Percentiles rank a stretch among this genome's conserved stretches.
Conservation (phyloP, 2,329 filamentous ascomycete genomes). For the Colletotrichum eremochloae region DNA sequence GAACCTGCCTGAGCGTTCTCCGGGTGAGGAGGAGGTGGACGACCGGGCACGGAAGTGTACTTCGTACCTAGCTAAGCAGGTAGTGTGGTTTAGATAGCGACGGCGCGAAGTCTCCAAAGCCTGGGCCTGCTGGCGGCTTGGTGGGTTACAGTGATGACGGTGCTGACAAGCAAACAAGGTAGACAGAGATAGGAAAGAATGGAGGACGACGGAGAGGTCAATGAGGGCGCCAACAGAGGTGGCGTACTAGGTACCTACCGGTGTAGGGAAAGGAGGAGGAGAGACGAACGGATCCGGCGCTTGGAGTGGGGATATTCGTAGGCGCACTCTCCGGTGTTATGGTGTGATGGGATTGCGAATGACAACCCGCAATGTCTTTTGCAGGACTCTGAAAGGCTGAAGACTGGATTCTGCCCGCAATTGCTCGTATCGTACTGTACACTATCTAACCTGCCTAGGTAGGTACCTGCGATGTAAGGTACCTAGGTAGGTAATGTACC, state of each 20-base stretch:
- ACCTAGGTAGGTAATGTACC: background rate
- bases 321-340: constrained; percentile 10
- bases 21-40: constrained; percentile 2
- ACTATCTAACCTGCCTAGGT: too few species aligned
- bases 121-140: constrained; percentile 18
- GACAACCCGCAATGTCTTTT: background rate
- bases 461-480: background rate
- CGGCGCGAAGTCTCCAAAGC: constrained; percentile 4
- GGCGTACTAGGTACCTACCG: background rate
- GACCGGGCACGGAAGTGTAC: background rate
- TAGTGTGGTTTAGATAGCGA: background rate
- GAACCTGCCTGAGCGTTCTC: constrained; percentile 41
- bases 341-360: background rate
- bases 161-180: background rate
- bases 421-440: background rate
- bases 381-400: constrained; percentile 11
- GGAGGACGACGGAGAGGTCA: constrained; percentile 2
- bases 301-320: constrained; percentile 31
- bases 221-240: background rate
- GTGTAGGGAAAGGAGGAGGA: background rate
- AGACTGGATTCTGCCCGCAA: background rate
- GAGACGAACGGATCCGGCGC: constrained; percentile 31
- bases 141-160: constrained; percentile 19
- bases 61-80: too few species aligned
- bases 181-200: background rate